These are phyloP conservation scores for Ceriops tagal DNA, from an alignment of 345 rosid genomes.

Conservation along the genomic window DNA sequence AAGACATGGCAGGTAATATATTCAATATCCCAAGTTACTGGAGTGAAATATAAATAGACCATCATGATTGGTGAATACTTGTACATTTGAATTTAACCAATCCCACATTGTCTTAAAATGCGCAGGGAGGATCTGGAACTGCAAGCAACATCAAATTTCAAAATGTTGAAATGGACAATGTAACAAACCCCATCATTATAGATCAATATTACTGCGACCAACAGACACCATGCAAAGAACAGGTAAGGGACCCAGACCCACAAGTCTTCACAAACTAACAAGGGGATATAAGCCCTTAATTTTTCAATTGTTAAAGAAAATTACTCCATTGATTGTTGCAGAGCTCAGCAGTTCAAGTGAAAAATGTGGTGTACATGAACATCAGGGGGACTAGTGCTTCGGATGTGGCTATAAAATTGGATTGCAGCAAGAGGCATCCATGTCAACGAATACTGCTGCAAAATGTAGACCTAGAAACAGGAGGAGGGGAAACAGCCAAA, in stretches of 20 bases:
- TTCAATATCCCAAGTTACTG: neutral
- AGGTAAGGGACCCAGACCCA: slow-evolving; percentile 28
- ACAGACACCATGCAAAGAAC: slow-evolving; percentile 52
- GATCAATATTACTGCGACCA: slow-evolving; percentile 87
- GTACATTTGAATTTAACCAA: neutral
- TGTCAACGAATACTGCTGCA: slow-evolving; percentile 60
- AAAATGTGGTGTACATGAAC: slow-evolving; percentile 63
- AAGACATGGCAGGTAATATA: slow-evolving; percentile 75
- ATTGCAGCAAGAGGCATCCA: slow-evolving; percentile 61
- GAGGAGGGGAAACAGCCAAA: slow-evolving; percentile 19
- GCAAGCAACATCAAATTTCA: slow-evolving; percentile 69
- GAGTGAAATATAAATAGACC: neutral
- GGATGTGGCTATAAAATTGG: slow-evolving; percentile 51
- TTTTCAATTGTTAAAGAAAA: neutral
- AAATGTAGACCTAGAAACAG: slow-evolving; percentile 37
- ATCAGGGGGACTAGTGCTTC: slow-evolving; percentile 76
- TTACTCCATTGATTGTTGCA: slow-evolving; percentile 18
- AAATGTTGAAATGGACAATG: slow-evolving; percentile 66
- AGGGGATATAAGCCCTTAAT: neutral
- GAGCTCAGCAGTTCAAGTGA: slow-evolving; percentile 67
- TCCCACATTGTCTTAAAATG: neutral
- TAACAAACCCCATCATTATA: slow-evolving; percentile 74
- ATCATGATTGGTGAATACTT: too few relatives aligned
- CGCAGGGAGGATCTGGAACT: slow-evolving; percentile 88
- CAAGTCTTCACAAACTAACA: neutral